Base-by-base conservation (phyloP, 2,329 filamentous ascomycete genomes). In the Colletotrichum nymphaeae region DNA sequence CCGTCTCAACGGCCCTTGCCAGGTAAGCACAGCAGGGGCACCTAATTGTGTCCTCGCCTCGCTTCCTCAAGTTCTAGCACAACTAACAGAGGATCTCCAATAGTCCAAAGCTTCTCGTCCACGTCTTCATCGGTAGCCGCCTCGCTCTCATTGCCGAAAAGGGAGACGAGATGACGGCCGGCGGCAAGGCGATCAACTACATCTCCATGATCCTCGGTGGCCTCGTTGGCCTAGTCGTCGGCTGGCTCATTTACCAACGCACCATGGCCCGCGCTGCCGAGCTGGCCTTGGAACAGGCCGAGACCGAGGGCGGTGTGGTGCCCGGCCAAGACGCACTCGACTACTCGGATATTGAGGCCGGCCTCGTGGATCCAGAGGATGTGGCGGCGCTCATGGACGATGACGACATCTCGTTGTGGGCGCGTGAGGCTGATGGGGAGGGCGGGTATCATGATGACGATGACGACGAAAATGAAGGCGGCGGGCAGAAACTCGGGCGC, bases 61-160 rank as follows among this genome's bases (percentile, higher is more conserved):
- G 9, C 12, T n/a, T 53, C 11, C n/a, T 8, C 4, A 12, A 14
- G 37, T 19, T 28, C 12, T n/a, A 22, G 22, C 19, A 9, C 55
- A 55, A 30, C 73, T 75, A 37, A 78, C 52, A 59, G 22, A 9
- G 46, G 8, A 37, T 37, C 28, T 30, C n/a, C n/a, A 30, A 65
- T 64, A 90, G 88, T 16, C 97, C 97, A 7, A 99, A 98, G 80
- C 87, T 99, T 22, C 87, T 98, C 72, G 92, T 99, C 63, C 94
- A 97, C 80, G 91, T 97, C 77, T 99, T 98, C 84, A 95, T 99
- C 78, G 97, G 97, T 74, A 92, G 90, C 79, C 90, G 95, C 68
- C 86, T 99, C 19, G 95, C 94, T 57, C 87, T 92, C 65, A 90
- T 99, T 42, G 94, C 94, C n/a, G 94, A 97, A 78, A 89, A 91